Conservation (phyloP, 78 protist species). For the Pirum gemmata region DNA sequence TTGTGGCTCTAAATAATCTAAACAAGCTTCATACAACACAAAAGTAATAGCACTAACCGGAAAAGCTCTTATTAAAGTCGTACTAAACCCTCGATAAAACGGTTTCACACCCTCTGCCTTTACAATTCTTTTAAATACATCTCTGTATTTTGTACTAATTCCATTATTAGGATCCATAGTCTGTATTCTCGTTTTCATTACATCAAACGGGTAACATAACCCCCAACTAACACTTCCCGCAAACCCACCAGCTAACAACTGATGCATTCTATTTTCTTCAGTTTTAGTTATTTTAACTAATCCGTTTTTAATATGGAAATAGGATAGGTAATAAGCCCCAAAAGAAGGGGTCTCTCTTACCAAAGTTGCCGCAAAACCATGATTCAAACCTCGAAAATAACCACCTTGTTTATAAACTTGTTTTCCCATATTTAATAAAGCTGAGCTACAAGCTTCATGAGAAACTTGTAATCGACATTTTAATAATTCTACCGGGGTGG, state of each 20-base stretch:
- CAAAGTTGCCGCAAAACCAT: neutral
- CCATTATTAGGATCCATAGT: neutral
- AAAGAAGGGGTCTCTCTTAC: neutral
- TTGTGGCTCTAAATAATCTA: neutral
- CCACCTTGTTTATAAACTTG: neutral
- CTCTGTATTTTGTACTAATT: neutral
- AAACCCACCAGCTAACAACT: neutral
- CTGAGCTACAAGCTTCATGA: neutral
- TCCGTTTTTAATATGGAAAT: neutral
- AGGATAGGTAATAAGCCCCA: neutral
- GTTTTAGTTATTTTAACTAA: neutral
- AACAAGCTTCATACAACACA: neutral
- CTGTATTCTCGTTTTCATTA: neutral
- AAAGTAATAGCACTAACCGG: neutral
- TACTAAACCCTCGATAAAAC: neutral
- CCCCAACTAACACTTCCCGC: neutral
- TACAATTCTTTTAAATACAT: too few relatives aligned
- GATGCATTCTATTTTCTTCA: neutral
- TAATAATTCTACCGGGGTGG: neutral
- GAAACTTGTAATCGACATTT: neutral
- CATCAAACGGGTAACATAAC: neutral
- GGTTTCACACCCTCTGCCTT: neutral
- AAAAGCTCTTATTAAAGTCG: neutral
- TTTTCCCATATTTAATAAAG: neutral
- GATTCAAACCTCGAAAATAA: neutral